Conservation (phyloP, 805 yeast species). For the Clavispora santaluciae region DNA sequence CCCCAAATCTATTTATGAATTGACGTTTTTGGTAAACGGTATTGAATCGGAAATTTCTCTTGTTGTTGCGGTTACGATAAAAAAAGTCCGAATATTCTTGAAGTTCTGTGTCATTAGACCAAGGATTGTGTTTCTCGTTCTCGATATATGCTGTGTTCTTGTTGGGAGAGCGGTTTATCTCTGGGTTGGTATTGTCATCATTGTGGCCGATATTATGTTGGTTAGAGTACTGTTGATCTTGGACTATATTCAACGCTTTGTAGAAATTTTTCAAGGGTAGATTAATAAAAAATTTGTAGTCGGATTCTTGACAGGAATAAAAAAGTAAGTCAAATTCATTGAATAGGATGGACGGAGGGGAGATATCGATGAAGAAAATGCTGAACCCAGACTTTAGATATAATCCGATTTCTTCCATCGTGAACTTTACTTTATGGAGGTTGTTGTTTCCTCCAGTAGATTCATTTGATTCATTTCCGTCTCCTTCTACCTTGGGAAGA, state of each 20-base stretch:
- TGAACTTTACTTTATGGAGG: constrained; percentile 35
- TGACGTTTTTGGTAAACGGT: constrained; percentile 39
- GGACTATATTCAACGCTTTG: constrained; percentile 39
- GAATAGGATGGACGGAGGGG: constrained; percentile 36
- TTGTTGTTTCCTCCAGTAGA: constrained; percentile 13
- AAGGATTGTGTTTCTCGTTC: too few relatives aligned
- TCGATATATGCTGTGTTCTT: too few relatives aligned
- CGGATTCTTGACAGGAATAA: constrained; percentile 36
- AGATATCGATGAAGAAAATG: constrained; percentile 40
- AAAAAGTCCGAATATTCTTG: constrained; percentile 31
- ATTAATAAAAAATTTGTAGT: constrained; percentile 41
- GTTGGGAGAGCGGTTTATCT: not conserved
- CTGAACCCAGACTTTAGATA: constrained; percentile 49
- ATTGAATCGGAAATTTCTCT: constrained; percentile 34
- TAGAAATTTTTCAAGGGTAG: constrained; percentile 43
- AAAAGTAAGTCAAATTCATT: constrained; percentile 41
- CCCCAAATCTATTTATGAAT: constrained; percentile 39
- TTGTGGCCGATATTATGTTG: too few relatives aligned
- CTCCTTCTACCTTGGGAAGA: constrained; percentile 18
- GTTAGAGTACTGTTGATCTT: constrained; percentile 15
- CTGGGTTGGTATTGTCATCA: not conserved
- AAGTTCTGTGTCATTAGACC: constrained; percentile 14
- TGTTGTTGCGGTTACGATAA: constrained; percentile 26
- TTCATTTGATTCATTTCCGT: not conserved
- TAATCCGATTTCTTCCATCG: constrained; percentile 55